Conservation (phyloP, 78 protist species). For the Blattamonas nauphoetae region DNA sequence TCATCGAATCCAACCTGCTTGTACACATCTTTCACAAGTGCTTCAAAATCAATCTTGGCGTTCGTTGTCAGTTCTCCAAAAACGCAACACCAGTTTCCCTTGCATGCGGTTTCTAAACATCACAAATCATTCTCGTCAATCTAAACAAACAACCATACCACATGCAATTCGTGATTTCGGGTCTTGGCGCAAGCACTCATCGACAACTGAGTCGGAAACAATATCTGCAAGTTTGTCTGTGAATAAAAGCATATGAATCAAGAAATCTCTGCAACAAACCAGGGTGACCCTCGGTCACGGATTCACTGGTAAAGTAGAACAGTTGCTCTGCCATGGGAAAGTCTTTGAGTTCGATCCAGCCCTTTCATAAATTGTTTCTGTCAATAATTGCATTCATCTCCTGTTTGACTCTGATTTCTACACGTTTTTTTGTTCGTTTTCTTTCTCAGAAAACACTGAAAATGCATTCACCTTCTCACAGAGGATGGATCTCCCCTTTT, state of each 20-base stretch:
- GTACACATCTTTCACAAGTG: constrained; percentile 81
- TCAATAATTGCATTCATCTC: too few species aligned
- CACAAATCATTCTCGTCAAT: not conserved
- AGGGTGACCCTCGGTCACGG: constrained; percentile 96
- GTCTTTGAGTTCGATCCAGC: not conserved
- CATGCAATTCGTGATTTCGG: constrained; percentile 92
- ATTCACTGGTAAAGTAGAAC: constrained; percentile 91
- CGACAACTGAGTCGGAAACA: constrained; percentile 97
- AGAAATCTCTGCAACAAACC: constrained; percentile 11
- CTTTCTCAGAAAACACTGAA: too few species aligned
- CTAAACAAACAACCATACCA: constrained; percentile 33
- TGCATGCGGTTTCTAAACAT: constrained; percentile 74
- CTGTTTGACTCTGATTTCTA: too few species aligned
- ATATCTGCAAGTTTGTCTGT: constrained; percentile 96
- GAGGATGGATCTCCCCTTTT: too few species aligned
- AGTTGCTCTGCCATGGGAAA: too few species aligned
- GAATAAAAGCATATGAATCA: not conserved
- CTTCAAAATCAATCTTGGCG: constrained; percentile 91
- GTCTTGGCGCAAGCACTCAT: constrained; percentile 95
- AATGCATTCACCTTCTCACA: too few species aligned
- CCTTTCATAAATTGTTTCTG: too few species aligned
- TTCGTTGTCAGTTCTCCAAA: constrained; percentile 97
- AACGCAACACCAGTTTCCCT: constrained; percentile 93
- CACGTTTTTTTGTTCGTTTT: too few species aligned
- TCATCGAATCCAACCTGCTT: constrained; percentile 89